Evolutionary conservation across 345 rosid genomes (phyloP).

Genomic region (Dipteronia dyeriana): DNA sequence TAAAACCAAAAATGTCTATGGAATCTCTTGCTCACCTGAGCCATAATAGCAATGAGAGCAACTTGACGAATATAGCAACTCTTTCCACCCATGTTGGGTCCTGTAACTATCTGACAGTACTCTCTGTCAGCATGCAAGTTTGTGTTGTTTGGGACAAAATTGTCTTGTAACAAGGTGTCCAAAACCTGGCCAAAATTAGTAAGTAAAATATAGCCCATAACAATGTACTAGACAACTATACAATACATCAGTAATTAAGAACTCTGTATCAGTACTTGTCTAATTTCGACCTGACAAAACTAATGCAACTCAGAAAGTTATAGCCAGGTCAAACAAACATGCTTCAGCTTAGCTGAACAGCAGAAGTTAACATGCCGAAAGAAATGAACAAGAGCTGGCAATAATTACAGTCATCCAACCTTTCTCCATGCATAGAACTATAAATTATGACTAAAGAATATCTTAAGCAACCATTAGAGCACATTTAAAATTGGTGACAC

Average conservation of each 20-base stretch:
- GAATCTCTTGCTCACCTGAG: conserved; percentile 60
- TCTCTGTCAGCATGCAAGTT: conserved; percentile 62
- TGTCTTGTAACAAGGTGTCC: conserved; percentile 72
- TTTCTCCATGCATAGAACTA: not conserved
- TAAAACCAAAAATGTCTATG: not conserved
- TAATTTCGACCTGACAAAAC: not conserved
- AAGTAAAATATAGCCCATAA: not conserved
- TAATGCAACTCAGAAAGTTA: not conserved
- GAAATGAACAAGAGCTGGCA: not conserved
- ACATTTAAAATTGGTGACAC: not conserved
- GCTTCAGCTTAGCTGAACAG: not conserved
- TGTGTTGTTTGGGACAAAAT: conserved; percentile 90
- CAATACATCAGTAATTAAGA: not conserved
- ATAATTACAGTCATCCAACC: not conserved
- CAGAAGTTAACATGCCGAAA: not conserved
- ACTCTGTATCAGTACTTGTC: not conserved
- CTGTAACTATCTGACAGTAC: conserved; percentile 86
- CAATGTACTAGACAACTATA: not conserved
- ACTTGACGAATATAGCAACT: conserved; percentile 98
- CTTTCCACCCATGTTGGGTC: conserved; percentile 99
- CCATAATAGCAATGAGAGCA: conserved; percentile 86
- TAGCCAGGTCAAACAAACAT: not conserved
- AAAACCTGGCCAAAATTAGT: conserved; percentile 57
- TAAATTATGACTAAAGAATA: not conserved
- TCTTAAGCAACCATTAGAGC: not conserved